phyloP scores from a whole-genome alignment of 352 stramenopile genomes.

The Phytophthora macrochlamydospora region DNA sequence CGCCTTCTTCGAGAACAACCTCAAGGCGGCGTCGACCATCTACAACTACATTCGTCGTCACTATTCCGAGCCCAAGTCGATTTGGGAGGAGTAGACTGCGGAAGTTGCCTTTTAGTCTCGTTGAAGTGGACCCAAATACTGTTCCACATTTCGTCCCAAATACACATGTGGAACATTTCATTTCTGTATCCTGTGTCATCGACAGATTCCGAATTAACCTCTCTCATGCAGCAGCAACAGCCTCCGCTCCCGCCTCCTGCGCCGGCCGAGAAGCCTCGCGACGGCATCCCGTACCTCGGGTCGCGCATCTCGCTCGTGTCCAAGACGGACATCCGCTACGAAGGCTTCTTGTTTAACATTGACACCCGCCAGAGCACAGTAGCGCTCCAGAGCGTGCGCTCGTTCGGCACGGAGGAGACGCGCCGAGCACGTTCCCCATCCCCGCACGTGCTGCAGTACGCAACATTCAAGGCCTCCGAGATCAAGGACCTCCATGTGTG shows the following conservation, averaged over 20 bases:
- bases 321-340: slow-evolving; percentile 90
- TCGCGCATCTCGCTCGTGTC: slow-evolving; percentile 85
- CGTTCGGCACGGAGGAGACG: slow-evolving; percentile 82
- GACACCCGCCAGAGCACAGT: slow-evolving; percentile 86
- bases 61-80: no score
- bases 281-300: slow-evolving; percentile 82
- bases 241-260: slow-evolving; percentile 18
- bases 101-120: no score
- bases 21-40: no score
- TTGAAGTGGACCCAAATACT: no score
- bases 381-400: slow-evolving; percentile 79
- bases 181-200: no score
- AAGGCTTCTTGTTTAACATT: slow-evolving; percentile 88
- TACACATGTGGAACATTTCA: no score
- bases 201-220: no score
- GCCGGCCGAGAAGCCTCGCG: slow-evolving; percentile 32
- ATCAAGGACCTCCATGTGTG: slow-evolving; percentile 89
- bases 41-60: no score
- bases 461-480: slow-evolving; percentile 83
- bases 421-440: slow-evolving; percentile 53
- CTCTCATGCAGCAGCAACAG: slow-evolving; percentile 22
- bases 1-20: no score
- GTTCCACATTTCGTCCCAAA: no score
- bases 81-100: no score
- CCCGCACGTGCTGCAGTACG: slow-evolving; percentile 77